Percentiles rank a stretch among this genome's conserved stretches.
These are phyloP conservation scores for Dichotomopilus funicola DNA, from an alignment of 2,329 filamentous ascomycete genomes.

Conservation along the genomic window DNA sequence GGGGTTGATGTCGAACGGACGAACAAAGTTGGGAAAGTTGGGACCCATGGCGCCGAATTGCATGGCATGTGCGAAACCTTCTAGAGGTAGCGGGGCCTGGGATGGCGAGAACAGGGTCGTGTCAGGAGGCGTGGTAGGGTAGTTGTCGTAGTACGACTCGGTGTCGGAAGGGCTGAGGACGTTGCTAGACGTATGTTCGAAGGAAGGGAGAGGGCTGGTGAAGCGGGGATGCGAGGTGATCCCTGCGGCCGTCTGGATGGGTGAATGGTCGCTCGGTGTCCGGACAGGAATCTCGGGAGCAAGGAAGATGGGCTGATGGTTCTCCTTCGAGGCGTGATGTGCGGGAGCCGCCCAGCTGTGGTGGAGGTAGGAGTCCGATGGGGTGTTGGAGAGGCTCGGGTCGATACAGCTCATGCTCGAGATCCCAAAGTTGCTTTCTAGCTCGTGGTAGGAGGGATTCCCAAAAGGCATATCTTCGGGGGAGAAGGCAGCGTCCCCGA, in stretches of 20 bases:
- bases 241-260: conserved; percentile 9
- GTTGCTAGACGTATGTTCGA: conserved; percentile 32
- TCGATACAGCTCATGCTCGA: conserved; percentile 21
- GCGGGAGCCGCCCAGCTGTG: conserved; percentile 22
- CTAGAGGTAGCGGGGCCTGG: conserved; percentile 19
- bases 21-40: conserved; percentile 26
- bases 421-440: conserved; percentile 8
- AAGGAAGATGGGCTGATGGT: conserved; percentile 26
- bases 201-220: conserved; percentile 34
- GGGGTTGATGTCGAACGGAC: conserved; percentile 30
- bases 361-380: conserved; percentile 11
- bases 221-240: conserved; percentile 24
- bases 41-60: conserved; percentile 27
- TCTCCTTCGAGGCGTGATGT: conserved; percentile 28
- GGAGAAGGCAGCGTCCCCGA: conserved; percentile 1
- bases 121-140: conserved; percentile 36
- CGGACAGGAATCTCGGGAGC: conserved; percentile 15
- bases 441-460: neutral
- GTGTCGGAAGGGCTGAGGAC: conserved; percentile 36
- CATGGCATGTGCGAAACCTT: conserved; percentile 26
- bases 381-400: conserved; percentile 24
- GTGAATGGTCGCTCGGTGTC: conserved; percentile 5
- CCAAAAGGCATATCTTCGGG: conserved; percentile 8
- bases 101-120: conserved; percentile 28
- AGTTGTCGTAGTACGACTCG: conserved; percentile 31